phyloP scores from a whole-genome alignment of 2,329 filamentous ascomycete genomes.

The Xylariaceae sp. region DNA sequence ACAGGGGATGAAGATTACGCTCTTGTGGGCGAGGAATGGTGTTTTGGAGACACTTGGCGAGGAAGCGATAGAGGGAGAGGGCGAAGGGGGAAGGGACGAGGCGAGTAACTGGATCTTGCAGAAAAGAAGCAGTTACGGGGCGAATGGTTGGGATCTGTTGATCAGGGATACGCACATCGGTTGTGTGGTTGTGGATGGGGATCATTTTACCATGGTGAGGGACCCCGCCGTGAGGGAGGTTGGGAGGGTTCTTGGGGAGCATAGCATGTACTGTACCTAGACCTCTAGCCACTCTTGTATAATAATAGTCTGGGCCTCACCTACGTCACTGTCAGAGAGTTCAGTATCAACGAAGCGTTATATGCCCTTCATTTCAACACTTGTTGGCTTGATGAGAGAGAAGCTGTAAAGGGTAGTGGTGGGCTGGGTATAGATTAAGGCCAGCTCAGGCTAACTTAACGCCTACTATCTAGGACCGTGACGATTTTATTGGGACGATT shows the following conservation, averaged over 20 bases:
- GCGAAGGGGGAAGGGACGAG: neutral
- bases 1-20: neutral
- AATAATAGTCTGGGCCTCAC: no score
- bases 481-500: no score
- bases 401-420: no score
- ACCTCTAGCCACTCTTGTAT: no score
- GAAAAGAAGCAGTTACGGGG: neutral
- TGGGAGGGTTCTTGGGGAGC: neutral
- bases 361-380: no score
- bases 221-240: neutral
- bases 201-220: slow-evolving; percentile 9
- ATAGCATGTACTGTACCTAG: no score
- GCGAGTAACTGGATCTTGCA: slow-evolving; percentile 1
- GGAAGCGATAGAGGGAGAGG: neutral
- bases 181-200: neutral
- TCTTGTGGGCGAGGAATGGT: slow-evolving; percentile 3
- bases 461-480: no score
- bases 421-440: no score
- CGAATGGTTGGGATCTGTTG: slow-evolving; percentile 4
- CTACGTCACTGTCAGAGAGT: no score
- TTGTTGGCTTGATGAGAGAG: no score
- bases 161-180: neutral
- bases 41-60: slow-evolving; percentile 1
- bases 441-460: no score
- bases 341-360: no score